Evolutionary conservation across 2,329 filamentous ascomycete genomes (phyloP).

Genomic region (Pseudogymnoascus sp.): DNA sequence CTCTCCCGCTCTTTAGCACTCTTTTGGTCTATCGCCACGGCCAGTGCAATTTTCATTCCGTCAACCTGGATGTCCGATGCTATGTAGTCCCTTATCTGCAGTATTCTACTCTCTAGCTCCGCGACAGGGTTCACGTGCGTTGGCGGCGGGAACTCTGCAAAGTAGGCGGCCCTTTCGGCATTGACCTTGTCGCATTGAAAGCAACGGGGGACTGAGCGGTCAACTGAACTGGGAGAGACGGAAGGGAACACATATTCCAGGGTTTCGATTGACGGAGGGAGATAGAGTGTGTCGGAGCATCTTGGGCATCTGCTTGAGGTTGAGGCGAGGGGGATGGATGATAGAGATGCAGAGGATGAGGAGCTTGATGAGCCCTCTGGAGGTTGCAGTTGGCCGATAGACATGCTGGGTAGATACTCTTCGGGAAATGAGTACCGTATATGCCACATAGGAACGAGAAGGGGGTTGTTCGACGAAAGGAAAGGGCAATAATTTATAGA

Average conservation of each 20-base stretch:
- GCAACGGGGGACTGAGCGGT: not conserved
- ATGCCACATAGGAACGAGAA: not conserved
- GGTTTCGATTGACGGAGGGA: not conserved
- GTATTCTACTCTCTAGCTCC: not conserved
- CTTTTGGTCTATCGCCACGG: not conserved
- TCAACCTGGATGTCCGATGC: not conserved
- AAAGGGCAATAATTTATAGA: not conserved
- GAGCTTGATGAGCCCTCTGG: not conserved
- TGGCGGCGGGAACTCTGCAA: not conserved
- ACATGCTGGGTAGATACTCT: not conserved
- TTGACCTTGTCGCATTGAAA: not conserved
- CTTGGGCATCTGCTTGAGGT: not conserved
- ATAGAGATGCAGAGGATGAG: not conserved
- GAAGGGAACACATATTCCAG: not conserved
- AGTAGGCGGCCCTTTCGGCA: not conserved
- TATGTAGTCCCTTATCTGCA: not conserved
- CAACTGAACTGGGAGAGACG: not conserved
- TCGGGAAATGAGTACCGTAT: not conserved
- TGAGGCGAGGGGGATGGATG: not conserved
- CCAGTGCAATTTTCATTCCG: not conserved
- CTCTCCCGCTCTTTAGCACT: not conserved
- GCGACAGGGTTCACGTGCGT: not conserved
- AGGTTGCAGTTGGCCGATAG: not conserved
- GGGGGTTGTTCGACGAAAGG: not conserved
- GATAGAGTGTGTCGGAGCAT: not conserved